Conservation (phyloP, 441 rosid genomes). For the Theobroma grandiflorum region DNA sequence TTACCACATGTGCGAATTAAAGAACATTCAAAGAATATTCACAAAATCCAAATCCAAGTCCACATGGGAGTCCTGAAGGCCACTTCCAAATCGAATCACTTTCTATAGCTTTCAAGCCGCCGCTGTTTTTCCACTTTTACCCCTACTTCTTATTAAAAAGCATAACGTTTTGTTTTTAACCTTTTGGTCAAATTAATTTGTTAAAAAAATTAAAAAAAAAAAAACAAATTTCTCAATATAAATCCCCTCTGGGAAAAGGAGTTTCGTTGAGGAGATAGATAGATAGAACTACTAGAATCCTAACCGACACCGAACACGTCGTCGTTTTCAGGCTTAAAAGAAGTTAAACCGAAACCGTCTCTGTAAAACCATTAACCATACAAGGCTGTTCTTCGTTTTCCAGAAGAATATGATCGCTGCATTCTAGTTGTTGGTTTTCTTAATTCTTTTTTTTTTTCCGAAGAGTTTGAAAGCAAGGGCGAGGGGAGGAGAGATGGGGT, state of each 20-base stretch:
- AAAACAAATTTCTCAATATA: neutral
- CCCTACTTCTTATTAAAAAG: neutral
- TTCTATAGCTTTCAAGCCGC: neutral
- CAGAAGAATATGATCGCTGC: neutral
- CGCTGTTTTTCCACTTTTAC: neutral
- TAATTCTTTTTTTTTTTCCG: neutral
- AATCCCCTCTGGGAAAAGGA: neutral
- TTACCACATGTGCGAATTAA: conserved; percentile 11
- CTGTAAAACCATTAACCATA: neutral
- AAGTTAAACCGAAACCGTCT: neutral
- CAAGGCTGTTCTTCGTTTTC: neutral
- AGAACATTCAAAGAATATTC: neutral
- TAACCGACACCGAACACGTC: conserved; percentile 9
- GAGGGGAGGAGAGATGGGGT: conserved; percentile 38
- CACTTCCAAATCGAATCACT: neutral
- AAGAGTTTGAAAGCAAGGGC: neutral
- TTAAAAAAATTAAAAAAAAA: neutral
- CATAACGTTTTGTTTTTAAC: neutral
- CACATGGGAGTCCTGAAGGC: neutral
- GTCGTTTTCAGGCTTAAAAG: neutral
- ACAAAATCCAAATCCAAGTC: neutral
- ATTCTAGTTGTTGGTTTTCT: neutral
- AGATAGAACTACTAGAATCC: conserved; percentile 18
- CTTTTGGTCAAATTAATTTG: neutral
- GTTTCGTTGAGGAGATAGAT: neutral